These are phyloP conservation scores for Pseudogymnoascus sp. DNA, from an alignment of 2,329 filamentous ascomycete species.

Conservation along the genomic window DNA sequence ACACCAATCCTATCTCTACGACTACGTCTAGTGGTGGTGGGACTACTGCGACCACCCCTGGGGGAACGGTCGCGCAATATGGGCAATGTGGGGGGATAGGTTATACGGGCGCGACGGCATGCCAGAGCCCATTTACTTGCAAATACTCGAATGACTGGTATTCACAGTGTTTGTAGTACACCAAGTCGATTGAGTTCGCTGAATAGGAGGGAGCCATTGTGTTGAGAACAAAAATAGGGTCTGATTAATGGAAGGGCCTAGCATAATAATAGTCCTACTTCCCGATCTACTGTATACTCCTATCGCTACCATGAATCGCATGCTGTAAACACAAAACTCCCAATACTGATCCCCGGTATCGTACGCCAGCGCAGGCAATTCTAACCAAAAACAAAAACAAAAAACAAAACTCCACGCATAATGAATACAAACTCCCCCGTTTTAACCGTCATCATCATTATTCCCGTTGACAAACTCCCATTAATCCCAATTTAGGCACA, in stretches of 20 bases:
- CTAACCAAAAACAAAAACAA: background rate
- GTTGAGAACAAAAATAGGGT: no score
- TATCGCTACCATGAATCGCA: background rate
- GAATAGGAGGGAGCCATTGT: no score
- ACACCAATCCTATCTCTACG: no score
- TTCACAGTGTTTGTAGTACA: constrained; percentile 9
- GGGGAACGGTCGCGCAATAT: background rate
- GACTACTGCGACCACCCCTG: no score
- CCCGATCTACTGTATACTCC: background rate
- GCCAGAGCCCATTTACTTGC: constrained; percentile 4
- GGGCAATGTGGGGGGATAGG: constrained; percentile 11
- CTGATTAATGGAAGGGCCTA: no score
- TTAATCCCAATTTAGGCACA: background rate
- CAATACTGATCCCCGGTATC: background rate
- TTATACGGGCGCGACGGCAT: constrained; percentile 10
- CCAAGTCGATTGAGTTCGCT: no score
- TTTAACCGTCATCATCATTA: background rate
- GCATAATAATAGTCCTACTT: background rate
- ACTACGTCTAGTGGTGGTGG: no score
- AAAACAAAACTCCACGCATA: background rate
- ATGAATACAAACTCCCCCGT: background rate
- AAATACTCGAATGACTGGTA: constrained; percentile 10
- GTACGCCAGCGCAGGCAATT: background rate
- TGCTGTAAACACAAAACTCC: background rate
- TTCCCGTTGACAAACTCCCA: background rate